A percentile compares a stretch with the other conserved stretches of the same genome.
Evolutionary conservation across 495 filamentous ascomycete genomes (phyloP).

Genomic region (Cercophora sp.): DNA sequence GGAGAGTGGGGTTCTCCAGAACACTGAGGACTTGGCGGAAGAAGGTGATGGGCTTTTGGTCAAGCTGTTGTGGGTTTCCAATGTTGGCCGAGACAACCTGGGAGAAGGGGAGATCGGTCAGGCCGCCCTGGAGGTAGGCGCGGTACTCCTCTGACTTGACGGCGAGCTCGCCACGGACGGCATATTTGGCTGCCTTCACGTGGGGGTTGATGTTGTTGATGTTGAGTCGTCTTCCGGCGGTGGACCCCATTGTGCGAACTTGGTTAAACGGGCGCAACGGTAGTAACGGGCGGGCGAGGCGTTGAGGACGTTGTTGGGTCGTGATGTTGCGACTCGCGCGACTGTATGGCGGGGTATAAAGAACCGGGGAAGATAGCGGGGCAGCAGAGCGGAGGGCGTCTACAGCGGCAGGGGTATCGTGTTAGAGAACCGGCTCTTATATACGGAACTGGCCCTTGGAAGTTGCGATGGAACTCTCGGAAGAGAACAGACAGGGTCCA

Average conservation of each 20-base stretch:
- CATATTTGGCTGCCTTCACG: slow-evolving; percentile 83
- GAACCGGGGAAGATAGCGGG: slow-evolving; percentile 18
- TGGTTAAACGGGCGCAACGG: slow-evolving; percentile 15
- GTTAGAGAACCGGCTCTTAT: slow-evolving; percentile 14
- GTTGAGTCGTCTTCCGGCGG: slow-evolving; percentile 55
- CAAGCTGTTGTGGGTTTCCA: slow-evolving; percentile 96
- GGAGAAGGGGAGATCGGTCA: slow-evolving; percentile 73
- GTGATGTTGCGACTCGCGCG: neutral
- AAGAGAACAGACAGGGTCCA: too few species aligned
- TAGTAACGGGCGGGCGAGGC: neutral
- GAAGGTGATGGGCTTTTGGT: slow-evolving; percentile 98
- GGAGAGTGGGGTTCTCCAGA: slow-evolving; percentile 79
- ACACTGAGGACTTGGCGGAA: slow-evolving; percentile 96
- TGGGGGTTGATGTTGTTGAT: slow-evolving; percentile 89
- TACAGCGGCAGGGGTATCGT: slow-evolving; percentile 10
- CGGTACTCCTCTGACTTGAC: slow-evolving; percentile 86
- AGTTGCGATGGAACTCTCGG: too few species aligned
- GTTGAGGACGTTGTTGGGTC: neutral
- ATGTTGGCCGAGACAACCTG: slow-evolving; percentile 95
- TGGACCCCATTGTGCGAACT: slow-evolving; percentile 30
- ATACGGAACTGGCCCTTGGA: neutral
- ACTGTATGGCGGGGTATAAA: slow-evolving; percentile 14
- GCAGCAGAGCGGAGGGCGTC: slow-evolving; percentile 15
- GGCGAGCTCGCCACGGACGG: slow-evolving; percentile 92
- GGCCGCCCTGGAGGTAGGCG: slow-evolving; percentile 51